phyloP scores from a whole-genome alignment of 768 basidiomycete species.

The Termitomyces sp. region DNA sequence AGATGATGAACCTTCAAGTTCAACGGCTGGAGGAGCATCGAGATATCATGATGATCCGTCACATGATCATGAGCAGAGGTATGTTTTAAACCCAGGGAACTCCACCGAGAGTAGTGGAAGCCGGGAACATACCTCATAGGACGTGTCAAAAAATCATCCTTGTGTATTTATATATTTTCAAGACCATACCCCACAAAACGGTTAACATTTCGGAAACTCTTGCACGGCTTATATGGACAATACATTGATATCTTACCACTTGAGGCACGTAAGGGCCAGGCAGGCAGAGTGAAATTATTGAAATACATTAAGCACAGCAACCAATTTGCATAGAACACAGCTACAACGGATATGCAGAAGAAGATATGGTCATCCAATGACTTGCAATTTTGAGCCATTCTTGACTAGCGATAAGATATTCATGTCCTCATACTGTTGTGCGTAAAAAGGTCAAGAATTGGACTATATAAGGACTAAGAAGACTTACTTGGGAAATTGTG shows the following conservation, averaged over 20 bases:
- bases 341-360: not conserved
- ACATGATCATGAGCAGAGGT: constrained; percentile 13
- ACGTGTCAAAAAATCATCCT: not conserved
- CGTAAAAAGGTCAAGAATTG: constrained; percentile 11
- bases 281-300: not conserved
- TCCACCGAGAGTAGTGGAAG: constrained; percentile 56
- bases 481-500: constrained; percentile 70
- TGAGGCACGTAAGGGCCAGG: not conserved
- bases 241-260: not conserved
- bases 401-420: constrained; percentile 81
- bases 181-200: not conserved
- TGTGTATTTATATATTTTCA: constrained; percentile 2
- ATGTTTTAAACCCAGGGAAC: constrained; percentile 22
- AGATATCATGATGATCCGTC: constrained; percentile 56
- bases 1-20: constrained; percentile 51
- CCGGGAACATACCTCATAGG: constrained; percentile 63
- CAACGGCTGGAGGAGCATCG: constrained; percentile 25
- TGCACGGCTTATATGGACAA: not conserved
- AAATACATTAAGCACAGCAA: constrained; percentile 2
- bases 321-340: not conserved
- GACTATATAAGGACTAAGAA: not conserved
- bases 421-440: constrained; percentile 76
- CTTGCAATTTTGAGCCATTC: constrained; percentile 75
- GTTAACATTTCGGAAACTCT: not conserved
- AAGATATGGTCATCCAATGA: constrained; percentile 32